These are phyloP conservation scores for Aspergillus sp. DNA, from an alignment of 2,329 filamentous ascomycete species.

Conservation along the genomic window DNA sequence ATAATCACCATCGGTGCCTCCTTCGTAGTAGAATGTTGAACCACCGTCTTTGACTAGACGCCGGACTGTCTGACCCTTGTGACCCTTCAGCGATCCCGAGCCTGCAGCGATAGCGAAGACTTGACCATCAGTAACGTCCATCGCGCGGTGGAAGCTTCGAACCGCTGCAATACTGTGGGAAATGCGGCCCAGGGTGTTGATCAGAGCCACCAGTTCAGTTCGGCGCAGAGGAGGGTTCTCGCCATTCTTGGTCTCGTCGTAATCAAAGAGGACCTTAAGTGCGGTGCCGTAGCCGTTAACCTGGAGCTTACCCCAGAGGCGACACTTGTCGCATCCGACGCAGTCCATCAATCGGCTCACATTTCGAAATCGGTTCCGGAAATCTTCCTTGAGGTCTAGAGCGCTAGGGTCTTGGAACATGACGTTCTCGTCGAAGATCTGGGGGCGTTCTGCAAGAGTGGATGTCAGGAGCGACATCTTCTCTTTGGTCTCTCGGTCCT, in stretches of 20 bases:
- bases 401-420: conserved; percentile 77
- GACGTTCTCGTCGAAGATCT: conserved; percentile 90
- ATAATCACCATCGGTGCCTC: conserved; percentile 44
- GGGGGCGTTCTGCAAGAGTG: conserved; percentile 63
- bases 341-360: conserved; percentile 98
- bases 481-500: conserved; percentile 75
- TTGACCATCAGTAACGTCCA: conserved; percentile 37
- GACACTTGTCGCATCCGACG: conserved; percentile 97
- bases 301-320: conserved; percentile 96
- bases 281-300: conserved; percentile 93
- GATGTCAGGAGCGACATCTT: conserved; percentile 78
- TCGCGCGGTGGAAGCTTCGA: conserved; percentile 63
- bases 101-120: conserved; percentile 29
- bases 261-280: conserved; percentile 93
- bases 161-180: conserved; percentile 77
- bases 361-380: conserved; percentile 95
- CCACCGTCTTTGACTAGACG: conserved; percentile 34
- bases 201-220: conserved; percentile 88
- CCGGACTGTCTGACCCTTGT: conserved; percentile 12
- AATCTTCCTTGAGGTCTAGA: conserved; percentile 88
- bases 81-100: conserved; percentile 26
- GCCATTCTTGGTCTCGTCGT: conserved; percentile 65
- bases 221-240: conserved; percentile 73
- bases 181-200: conserved; percentile 90
- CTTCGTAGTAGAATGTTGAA: conserved; percentile 37